These are phyloP conservation scores for Globisporangium paddicum DNA, from an alignment of 352 stramenopile genomes.

Conservation along the genomic window DNA sequence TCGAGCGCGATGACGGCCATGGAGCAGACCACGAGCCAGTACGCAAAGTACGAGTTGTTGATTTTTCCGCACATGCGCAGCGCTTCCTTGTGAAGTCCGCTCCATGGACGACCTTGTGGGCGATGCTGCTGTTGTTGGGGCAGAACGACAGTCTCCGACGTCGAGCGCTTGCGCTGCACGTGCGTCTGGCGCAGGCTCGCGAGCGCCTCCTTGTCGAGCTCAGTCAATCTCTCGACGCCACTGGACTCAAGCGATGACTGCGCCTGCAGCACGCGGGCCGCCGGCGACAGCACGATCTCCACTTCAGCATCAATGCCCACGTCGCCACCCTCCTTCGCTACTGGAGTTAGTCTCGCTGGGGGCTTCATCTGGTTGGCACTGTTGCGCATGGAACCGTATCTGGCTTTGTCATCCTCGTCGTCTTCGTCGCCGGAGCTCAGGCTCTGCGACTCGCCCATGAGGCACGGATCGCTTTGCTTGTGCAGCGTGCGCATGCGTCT, in stretches of 20 bases:
- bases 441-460: constrained; percentile 18
- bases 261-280: not conserved
- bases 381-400: constrained; percentile 13
- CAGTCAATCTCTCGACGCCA: constrained; percentile 2
- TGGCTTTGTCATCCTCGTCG: constrained; percentile 5
- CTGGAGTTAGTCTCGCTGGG: not conserved
- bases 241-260: constrained; percentile 11
- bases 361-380: not conserved
- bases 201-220: constrained; percentile 4
- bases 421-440: constrained; percentile 18
- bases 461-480: constrained; percentile 13
- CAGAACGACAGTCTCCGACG: not conserved
- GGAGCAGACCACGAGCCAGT: constrained; percentile 61
- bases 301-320: constrained; percentile 5
- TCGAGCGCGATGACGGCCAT: constrained; percentile 43
- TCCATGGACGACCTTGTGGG: not conserved
- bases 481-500: constrained; percentile 9
- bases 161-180: constrained; percentile 7
- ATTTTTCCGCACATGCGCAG: constrained; percentile 33
- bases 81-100: not conserved
- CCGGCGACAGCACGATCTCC: not conserved
- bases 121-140: not conserved
- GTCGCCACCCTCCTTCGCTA: not conserved
- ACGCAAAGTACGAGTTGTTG: constrained; percentile 68
- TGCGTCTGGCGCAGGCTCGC: constrained; percentile 1